A percentile compares a stretch with the other conserved stretches of the same genome.
These are phyloP conservation scores for Tetrahymena thermophila DNA, from an alignment of 73 alveolate genomes.

Conservation along the genomic window DNA sequence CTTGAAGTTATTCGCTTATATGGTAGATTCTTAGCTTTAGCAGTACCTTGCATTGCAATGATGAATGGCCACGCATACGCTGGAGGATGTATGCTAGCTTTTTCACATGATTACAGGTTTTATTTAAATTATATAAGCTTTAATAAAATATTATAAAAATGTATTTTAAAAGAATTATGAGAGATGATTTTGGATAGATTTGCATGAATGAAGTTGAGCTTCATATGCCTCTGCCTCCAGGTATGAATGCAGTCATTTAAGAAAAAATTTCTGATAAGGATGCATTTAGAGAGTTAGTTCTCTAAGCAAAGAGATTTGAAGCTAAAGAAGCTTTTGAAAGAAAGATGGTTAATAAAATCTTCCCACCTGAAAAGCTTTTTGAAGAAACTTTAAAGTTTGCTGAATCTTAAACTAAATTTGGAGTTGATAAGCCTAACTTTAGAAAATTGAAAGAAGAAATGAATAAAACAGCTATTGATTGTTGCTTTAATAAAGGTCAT, in stretches of 20 bases:
- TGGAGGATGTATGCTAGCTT: constrained; percentile 62
- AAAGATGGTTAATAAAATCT: not conserved
- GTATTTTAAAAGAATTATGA: not conserved
- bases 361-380: not conserved
- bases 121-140: not conserved
- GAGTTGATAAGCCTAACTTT: not conserved
- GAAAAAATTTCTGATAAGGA: constrained; percentile 9
- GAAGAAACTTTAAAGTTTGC: not conserved
- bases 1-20: constrained; percentile 27
- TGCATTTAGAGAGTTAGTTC: constrained; percentile 25
- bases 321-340: not conserved
- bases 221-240: constrained; percentile 43
- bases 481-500: not conserved
- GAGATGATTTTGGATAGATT: constrained; percentile 16
- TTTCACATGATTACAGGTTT: constrained; percentile 58
- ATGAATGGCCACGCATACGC: constrained; percentile 68
- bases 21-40: constrained; percentile 40
- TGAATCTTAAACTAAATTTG: not conserved
- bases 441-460: not conserved
- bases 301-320: constrained; percentile 33
- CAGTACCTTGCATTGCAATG: constrained; percentile 53
- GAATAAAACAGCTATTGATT: not conserved
- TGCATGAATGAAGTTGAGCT: not conserved
- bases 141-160: not conserved
- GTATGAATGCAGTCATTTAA: constrained; percentile 42